Percentiles rank a stretch among this genome's conserved stretches.
These are phyloP conservation scores for Diatrype stigma DNA, from an alignment of 2,329 filamentous ascomycete genomes.

Conservation along the genomic window DNA sequence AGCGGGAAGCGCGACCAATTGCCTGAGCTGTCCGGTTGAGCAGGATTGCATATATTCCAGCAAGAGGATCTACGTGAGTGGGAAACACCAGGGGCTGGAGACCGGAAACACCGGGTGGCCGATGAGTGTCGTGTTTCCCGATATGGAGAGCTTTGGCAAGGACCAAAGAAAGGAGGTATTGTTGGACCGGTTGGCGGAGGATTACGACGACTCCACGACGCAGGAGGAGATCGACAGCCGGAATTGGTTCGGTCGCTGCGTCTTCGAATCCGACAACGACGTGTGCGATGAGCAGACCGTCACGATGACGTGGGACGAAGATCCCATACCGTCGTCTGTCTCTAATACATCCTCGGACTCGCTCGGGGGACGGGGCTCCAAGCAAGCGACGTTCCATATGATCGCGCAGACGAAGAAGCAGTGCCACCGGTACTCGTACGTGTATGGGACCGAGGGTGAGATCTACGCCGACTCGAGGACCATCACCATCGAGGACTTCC, in stretches of 20 bases:
- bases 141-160: slow-evolving; percentile 74
- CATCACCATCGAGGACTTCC: slow-evolving; percentile 74
- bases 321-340: slow-evolving; percentile 34
- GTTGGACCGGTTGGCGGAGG: slow-evolving; percentile 35
- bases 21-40: slow-evolving; percentile 73
- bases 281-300: slow-evolving; percentile 92
- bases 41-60: slow-evolving; percentile 79
- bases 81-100: slow-evolving; percentile 54
- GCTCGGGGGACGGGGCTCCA: slow-evolving; percentile 55
- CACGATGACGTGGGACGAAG: slow-evolving; percentile 81
- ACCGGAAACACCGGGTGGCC: slow-evolving; percentile 74
- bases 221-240: slow-evolving; percentile 43
- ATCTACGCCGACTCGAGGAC: slow-evolving; percentile 76
- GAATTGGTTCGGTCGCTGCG: slow-evolving; percentile 90
- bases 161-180: slow-evolving; percentile 36
- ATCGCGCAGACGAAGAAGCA: slow-evolving; percentile 83
- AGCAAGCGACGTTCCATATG: slow-evolving; percentile 92
- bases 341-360: slow-evolving; percentile 13
- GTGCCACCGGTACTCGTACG: slow-evolving; percentile 77
- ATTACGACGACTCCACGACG: slow-evolving; percentile 49
- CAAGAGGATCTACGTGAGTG: slow-evolving; percentile 73
- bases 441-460: slow-evolving; percentile 85
- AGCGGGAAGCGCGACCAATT: slow-evolving; percentile 80
- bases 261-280: slow-evolving; percentile 89
- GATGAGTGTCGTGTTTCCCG: slow-evolving; percentile 81